Evolutionary conservation across 2,329 filamentous ascomycete genomes (phyloP).

Genomic region (Venturia nashicola): DNA sequence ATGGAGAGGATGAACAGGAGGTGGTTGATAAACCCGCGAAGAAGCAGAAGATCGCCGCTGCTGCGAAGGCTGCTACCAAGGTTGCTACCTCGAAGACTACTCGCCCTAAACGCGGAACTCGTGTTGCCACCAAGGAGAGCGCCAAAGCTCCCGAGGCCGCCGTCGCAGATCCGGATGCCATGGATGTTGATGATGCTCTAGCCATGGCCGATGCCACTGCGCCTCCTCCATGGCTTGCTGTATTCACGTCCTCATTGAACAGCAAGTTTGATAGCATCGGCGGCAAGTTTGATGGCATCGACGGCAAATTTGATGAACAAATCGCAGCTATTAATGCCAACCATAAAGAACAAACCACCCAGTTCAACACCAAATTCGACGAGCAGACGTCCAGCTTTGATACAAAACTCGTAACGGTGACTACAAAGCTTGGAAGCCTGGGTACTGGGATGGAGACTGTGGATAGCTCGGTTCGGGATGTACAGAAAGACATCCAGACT

Average conservation of each 20-base stretch:
- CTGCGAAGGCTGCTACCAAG: neutral
- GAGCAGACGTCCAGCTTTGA: no score
- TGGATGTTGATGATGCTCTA: neutral
- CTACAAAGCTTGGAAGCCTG: no score
- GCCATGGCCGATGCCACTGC: neutral
- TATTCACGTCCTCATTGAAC: no score
- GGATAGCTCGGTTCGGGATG: no score
- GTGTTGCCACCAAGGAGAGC: neutral
- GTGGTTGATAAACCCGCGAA: neutral
- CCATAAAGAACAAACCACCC: no score
- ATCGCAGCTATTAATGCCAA: no score
- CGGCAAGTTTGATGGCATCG: no score
- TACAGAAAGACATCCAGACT: no score
- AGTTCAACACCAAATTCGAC: no score
- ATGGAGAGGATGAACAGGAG: neutral
- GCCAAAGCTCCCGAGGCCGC: neutral
- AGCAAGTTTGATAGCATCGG: neutral
- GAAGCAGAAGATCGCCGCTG: neutral
- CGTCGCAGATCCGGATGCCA: neutral
- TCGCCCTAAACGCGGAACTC: neutral
- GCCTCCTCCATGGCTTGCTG: neutral
- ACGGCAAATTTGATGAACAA: no score
- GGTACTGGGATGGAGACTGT: no score
- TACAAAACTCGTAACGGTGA: no score
- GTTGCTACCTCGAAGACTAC: neutral